Conservation (phyloP, 2,329 filamentous ascomycete genomes). For the Fusarium aywerte region DNA sequence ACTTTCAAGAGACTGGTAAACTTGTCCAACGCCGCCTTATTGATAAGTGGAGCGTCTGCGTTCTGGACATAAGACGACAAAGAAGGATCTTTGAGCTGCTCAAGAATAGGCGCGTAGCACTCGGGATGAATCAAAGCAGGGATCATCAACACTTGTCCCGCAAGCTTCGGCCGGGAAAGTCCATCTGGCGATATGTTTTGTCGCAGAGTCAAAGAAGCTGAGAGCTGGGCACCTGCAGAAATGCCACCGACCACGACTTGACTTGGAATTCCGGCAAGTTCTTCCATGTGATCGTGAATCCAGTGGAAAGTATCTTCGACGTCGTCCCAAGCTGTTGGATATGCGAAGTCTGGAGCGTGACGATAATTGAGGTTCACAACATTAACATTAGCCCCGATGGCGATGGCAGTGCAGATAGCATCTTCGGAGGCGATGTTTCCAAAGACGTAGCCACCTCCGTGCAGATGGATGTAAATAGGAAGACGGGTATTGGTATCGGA, state of each 20-base stretch:
- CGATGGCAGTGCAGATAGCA: conserved; percentile 60
- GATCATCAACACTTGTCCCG: conserved; percentile 64
- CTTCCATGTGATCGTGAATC: conserved; percentile 53
- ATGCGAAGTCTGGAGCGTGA: conserved; percentile 64
- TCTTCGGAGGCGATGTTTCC: conserved; percentile 66
- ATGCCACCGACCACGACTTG: conserved; percentile 60
- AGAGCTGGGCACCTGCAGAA: conserved; percentile 59
- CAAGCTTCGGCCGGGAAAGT: conserved; percentile 47
- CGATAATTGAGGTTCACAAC: conserved; percentile 69
- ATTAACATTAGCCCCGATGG: conserved; percentile 54
- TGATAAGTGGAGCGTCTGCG: conserved; percentile 55
- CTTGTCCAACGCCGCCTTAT: conserved; percentile 39
- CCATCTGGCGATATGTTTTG: conserved; percentile 48
- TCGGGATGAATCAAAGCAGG: conserved; percentile 52
- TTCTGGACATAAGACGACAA: conserved; percentile 59
- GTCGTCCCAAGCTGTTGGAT: conserved; percentile 65
- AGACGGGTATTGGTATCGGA: conserved; percentile 50
- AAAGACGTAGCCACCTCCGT: conserved; percentile 68
- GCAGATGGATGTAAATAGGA: conserved; percentile 63
- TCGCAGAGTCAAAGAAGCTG: conserved; percentile 54
- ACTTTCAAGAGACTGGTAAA: conserved; percentile 48
- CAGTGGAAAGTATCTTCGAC: conserved; percentile 65
- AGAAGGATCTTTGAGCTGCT: conserved; percentile 51
- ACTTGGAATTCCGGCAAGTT: neutral
- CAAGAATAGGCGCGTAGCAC: conserved; percentile 46